phyloP scores from a whole-genome alignment of 2,329 filamentous ascomycete species.

The Ophiostoma fasciatum region DNA sequence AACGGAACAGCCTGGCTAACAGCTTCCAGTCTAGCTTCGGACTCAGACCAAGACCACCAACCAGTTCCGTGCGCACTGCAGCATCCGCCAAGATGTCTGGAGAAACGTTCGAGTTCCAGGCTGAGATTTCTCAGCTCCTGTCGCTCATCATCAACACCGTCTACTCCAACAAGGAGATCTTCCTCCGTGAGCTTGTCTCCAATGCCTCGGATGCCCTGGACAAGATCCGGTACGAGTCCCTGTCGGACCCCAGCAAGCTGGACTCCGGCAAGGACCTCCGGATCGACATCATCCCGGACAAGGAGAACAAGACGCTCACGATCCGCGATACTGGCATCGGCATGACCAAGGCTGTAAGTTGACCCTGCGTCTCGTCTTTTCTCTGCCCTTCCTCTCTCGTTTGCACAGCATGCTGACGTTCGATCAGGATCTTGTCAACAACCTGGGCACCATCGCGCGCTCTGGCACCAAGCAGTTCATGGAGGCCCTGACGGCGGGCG shows the following conservation, averaged over 20 bases:
- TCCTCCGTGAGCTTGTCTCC: slow-evolving; percentile 95
- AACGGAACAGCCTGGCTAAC: neutral
- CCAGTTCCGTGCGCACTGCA: too few species aligned
- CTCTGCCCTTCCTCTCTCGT: neutral
- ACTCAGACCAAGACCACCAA: neutral
- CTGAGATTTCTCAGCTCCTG: slow-evolving; percentile 99
- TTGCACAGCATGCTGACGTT: neutral
- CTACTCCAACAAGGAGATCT: slow-evolving; percentile 99
- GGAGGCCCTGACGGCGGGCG: slow-evolving; percentile 96
- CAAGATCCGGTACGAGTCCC: slow-evolving; percentile 98
- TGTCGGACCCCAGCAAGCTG: slow-evolving; percentile 94
- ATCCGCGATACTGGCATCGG: slow-evolving; percentile 97
- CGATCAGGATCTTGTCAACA: slow-evolving; percentile 87
- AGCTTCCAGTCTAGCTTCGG: neutral
- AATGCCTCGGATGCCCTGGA: slow-evolving; percentile 98
- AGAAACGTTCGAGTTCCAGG: slow-evolving; percentile 99
- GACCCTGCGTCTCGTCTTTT: neutral
- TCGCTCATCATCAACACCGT: slow-evolving; percentile 99
- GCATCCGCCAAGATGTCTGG: slow-evolving; percentile 58
- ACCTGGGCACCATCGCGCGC: slow-evolving; percentile 97
- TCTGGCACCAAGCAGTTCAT: slow-evolving; percentile 99
- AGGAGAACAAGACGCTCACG: slow-evolving; percentile 93
- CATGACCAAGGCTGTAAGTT: slow-evolving; percentile 98
- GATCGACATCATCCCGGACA: slow-evolving; percentile 97
- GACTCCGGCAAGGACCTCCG: slow-evolving; percentile 95